Base-by-base conservation (phyloP, 2,329 filamentous ascomycete genomes). In the Didymosphaeria variabile region DNA sequence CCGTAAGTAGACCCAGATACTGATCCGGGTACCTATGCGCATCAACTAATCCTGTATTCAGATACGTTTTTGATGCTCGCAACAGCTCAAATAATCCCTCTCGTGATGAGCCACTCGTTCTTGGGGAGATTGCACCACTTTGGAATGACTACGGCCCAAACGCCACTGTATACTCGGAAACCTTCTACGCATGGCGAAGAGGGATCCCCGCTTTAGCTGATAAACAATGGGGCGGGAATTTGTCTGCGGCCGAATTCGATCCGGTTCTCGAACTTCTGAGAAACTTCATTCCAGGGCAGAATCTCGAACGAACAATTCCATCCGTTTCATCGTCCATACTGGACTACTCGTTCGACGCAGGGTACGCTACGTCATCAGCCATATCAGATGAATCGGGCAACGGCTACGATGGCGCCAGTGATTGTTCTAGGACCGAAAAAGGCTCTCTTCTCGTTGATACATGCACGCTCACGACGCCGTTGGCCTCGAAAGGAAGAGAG, bases 401-500 rank as follows among this genome's bases (percentile, higher is more conserved):
- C 65, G 67, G 64, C 17, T 82, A 83, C 67, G 64, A 82, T 56
- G 81, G 75, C 4, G 64, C 62, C 8, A 80, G 77, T 3, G 75
- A 71, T 61, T 86, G 82, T 57, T 32, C 53, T 65, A 56, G 62
- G 1, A 56, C 77, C 29, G 64, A 65, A 0, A 63, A 67, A 0
- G 71, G 74, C 5, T 59, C 83, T 3, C 44, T 63, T 1, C 64
- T 84, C 21, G 67, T 70, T 4, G 60, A 73, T 0, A 61, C 71
- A 0, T 87, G 85, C 66, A 72, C 73, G 3, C 59, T 86, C 1
- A 72, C 60, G 1, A 86, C 84, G 0, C 84, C 84, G 0, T 69
- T 86, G 9, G 72, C 72, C 0, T 84, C 83, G 36, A 88, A 88
- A 68, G 86, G 86, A 2, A 79, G 84, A 59, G 79, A 87, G 67